Evolutionary conservation across 2,329 filamentous ascomycete genomes (phyloP).

Genomic region (Xylariomycetidae sp.): DNA sequence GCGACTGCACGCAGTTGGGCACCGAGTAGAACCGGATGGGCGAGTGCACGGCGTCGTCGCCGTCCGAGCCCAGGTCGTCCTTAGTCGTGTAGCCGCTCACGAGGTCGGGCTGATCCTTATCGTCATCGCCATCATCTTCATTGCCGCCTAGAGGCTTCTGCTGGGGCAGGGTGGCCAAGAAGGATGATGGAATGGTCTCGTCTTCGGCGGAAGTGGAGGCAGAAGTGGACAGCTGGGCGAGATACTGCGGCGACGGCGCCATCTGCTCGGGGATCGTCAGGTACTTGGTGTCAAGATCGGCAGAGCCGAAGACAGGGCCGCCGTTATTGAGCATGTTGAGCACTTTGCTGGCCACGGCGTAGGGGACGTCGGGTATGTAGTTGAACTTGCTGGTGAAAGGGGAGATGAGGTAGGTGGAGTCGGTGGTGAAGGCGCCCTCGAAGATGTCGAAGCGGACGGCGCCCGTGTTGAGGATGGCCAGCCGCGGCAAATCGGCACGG

Average conservation of each 20-base stretch:
- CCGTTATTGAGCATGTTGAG: slow-evolving; percentile 53
- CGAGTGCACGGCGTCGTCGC: slow-evolving; percentile 84
- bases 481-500: slow-evolving; percentile 55
- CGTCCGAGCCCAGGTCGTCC: slow-evolving; percentile 77
- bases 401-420: slow-evolving; percentile 80
- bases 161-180: slow-evolving; percentile 14
- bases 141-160: slow-evolving; percentile 16
- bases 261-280: slow-evolving; percentile 46
- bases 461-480: slow-evolving; percentile 84
- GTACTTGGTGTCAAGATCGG: slow-evolving; percentile 36
- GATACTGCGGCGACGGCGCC: slow-evolving; percentile 11
- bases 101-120: slow-evolving; percentile 18
- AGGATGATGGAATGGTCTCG: slow-evolving; percentile 2
- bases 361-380: slow-evolving; percentile 77
- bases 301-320: slow-evolving; percentile 41
- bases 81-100: slow-evolving; percentile 75
- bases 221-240: slow-evolving; percentile 4
- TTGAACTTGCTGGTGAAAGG: slow-evolving; percentile 80
- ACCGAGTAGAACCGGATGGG: slow-evolving; percentile 69
- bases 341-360: slow-evolving; percentile 66
- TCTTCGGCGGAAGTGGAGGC: too few species aligned
- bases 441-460: slow-evolving; percentile 95
- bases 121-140: background rate
- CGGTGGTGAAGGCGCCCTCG: slow-evolving; percentile 82
- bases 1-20: slow-evolving; percentile 77